Evolutionary conservation across 2,329 filamentous ascomycete species (phyloP), one percentile per base, ranked within the genome.

Genomic region (Pseudopithomyces maydicus): DNA sequence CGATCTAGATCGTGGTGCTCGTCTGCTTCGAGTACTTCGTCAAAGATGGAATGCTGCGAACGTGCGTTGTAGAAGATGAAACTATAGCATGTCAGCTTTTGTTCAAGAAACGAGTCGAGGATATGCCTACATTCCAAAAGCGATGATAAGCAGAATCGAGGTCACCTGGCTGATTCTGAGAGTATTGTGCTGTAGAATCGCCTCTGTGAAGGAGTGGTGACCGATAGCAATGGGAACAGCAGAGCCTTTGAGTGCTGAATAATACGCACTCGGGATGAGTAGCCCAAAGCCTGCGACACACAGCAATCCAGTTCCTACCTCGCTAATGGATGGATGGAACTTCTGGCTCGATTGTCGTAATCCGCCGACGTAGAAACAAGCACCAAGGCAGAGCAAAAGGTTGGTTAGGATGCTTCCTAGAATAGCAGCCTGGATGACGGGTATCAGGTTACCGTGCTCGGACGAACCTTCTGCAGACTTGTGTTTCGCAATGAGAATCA

Each of bases 401-500:
- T 92, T 96, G 7, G 91, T 90, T 38, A 96, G 74, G 42, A 96
- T 89, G 0, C 90, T 93, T 15, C 91, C 91, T 0, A 95, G 78
- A 54, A 96, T 92, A n/a, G 91, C 91, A 45, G 90, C 90, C 72
- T 91, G 87, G 63, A 95, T 91, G 63, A 95, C 89, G n/a, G 84
- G 81, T 59, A 88, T 68, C 11, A 71, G 57, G 20, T 72, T 71
- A 15, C 69, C 69, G 39, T 74, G 70, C 47, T 74, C 72, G 20
- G 69, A 73, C 14, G 75, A 77, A 7, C 76, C 73, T n/a, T 74
- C 63, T 32, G 87, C 59, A 14, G 64, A 57, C 1, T 60, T 55
- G 41, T 74, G 73, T 81, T 81, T 82, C 39, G 77, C 74, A 52
- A 95, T 82, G 36, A 95, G 78, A 4, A 93, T 84, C 78, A 93